Percentiles rank a stretch among this genome's conserved stretches.
Conservation (phyloP, 306 rosid species). For the Vigna mungo region DNA sequence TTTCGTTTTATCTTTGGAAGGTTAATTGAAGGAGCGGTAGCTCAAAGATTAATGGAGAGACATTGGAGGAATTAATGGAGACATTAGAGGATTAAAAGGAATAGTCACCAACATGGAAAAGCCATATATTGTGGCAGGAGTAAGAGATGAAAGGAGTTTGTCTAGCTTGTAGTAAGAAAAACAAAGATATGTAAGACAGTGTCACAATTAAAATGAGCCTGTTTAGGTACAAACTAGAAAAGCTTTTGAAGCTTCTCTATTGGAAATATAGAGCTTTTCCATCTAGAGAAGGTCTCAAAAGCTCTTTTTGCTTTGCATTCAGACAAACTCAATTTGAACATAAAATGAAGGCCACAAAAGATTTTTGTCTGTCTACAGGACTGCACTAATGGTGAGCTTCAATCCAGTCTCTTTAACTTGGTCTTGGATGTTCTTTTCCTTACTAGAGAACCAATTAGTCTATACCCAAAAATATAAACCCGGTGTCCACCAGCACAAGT, state of each 20-base stretch:
- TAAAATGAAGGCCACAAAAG: neutral
- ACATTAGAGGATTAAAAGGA: neutral
- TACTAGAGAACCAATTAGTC: no score
- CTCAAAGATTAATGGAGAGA: neutral
- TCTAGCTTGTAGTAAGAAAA: neutral
- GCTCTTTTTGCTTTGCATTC: no score
- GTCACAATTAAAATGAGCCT: neutral
- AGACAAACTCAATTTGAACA: neutral
- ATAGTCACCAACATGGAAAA: neutral
- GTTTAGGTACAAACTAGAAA: neutral
- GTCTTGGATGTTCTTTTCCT: neutral
- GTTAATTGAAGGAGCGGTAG: neutral
- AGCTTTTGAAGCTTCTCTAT: neutral
- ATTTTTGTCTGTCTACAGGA: neutral
- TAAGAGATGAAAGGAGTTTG: neutral
- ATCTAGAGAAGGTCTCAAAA: no score
- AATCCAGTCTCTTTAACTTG: neutral
- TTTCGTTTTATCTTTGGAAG: slow-evolving; percentile 1
- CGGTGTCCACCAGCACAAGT: no score
- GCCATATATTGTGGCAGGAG: neutral
- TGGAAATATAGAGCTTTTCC: neutral
- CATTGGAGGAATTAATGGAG: neutral
- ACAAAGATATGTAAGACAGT: neutral
- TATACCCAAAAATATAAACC: no score
- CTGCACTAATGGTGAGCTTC: neutral